Percentiles rank a stretch among this genome's conserved stretches.
Conservation (phyloP, 1,284 basidiomycete genomes). For the Ustilago bromivora region DNA sequence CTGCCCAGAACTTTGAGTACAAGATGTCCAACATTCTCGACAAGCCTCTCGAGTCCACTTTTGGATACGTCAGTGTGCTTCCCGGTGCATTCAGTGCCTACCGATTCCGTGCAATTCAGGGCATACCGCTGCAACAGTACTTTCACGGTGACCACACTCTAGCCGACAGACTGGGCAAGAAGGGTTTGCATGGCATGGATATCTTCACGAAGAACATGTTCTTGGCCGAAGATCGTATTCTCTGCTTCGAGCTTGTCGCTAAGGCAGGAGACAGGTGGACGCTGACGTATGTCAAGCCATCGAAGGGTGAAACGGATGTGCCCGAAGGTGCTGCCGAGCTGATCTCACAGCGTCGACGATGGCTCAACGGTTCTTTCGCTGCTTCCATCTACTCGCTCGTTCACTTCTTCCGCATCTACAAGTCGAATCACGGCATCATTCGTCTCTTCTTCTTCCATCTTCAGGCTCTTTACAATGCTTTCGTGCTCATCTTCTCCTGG, state of each 20-base stretch:
- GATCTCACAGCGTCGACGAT: slow-evolving; percentile 90
- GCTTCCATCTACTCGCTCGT: slow-evolving; percentile 89
- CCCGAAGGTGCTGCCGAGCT: slow-evolving; percentile 84
- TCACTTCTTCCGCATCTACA: slow-evolving; percentile 92
- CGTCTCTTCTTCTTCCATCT: slow-evolving; percentile 95
- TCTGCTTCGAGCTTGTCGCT: slow-evolving; percentile 96
- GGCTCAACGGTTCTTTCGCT: slow-evolving; percentile 98
- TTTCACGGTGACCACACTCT: slow-evolving; percentile 91
- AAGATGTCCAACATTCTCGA: slow-evolving; percentile 85
- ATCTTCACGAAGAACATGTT: slow-evolving; percentile 83
- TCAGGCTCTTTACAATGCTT: slow-evolving; percentile 89
- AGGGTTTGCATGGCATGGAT: slow-evolving; percentile 96
- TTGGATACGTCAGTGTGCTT: slow-evolving; percentile 89
- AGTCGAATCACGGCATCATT: slow-evolving; percentile 82
- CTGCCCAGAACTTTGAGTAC: slow-evolving; percentile 95
- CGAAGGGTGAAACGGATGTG: slow-evolving; percentile 94
- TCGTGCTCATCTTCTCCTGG: slow-evolving; percentile 92
- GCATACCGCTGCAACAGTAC: slow-evolving; percentile 93
- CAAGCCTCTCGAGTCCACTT: slow-evolving; percentile 92
- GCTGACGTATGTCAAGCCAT: slow-evolving; percentile 91
- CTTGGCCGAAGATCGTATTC: slow-evolving; percentile 79
- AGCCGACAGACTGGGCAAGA: slow-evolving; percentile 88
- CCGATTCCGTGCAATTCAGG: slow-evolving; percentile 88
- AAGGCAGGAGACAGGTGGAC: slow-evolving; percentile 87
- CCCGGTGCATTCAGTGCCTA: slow-evolving; percentile 98